Evolutionary conservation across 2,329 filamentous ascomycete species (phyloP), one percentile per base, ranked within the genome.

Genomic region (Fusarium caatingaense): DNA sequence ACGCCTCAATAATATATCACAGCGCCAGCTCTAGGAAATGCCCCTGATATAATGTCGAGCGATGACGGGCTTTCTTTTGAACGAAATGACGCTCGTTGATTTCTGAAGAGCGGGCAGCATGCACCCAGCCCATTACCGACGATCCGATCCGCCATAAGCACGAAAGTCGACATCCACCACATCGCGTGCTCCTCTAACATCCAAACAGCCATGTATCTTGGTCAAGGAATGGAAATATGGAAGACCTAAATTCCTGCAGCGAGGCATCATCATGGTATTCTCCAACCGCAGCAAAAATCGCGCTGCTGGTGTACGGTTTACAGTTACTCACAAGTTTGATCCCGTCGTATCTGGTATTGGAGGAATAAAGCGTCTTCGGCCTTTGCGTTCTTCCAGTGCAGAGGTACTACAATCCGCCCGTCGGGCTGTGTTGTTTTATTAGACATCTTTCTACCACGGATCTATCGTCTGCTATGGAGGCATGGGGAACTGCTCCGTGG

Each of bases 71-170:
- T 28, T 54, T 32, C 18, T 40, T 40, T 42, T 71, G 20, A 20
- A 40, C 64, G 41, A 54, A 8, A 41, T 53, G 49, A 34, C 27
- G 11, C 23, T 42, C 49, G 18, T 42, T 42, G 20, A 28, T 42
- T 53, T 53, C 51, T 55, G n/a, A 44, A 21, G 34, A 50, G 21
- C 16, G 48, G 56, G 30, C 68, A 70, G 37, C 37, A 34, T 58
- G 54, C 37, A 32, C 46, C 13, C 58, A 46, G 57, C 54, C 64
- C 68, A 32, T 64, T 54, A 68, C 64, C 68, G 67, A 71, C 51
- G 45, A 71, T 65, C 68, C 68, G 68, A 71, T 59, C 41, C 44
- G 27, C 48, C 51, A 65, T 71, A 48, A 65, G 47, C 60, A 68
- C 48, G 45, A n/a, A 48, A 21, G 41, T 30, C 58, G 53, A 48